These are phyloP conservation scores for Limtongia smithiae DNA, from an alignment of 805 yeast species.

Conservation along the genomic window DNA sequence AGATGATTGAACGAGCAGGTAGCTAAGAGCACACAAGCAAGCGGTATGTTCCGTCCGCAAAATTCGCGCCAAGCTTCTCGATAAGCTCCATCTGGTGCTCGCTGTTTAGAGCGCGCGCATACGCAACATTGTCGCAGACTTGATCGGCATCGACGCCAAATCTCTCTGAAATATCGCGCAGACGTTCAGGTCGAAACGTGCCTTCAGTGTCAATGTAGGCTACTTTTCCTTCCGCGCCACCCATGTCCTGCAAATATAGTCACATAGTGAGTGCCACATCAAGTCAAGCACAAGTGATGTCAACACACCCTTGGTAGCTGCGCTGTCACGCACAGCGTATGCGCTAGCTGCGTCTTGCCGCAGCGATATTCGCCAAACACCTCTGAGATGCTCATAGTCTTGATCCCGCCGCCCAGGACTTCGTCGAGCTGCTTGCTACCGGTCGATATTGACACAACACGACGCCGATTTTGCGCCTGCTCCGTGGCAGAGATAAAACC, in stretches of 20 bases:
- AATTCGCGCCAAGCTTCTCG: slow-evolving; percentile 61
- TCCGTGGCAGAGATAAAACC: slow-evolving; percentile 74
- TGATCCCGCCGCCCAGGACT: slow-evolving; percentile 69
- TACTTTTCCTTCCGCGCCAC: slow-evolving; percentile 80
- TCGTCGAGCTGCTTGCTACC: slow-evolving; percentile 69
- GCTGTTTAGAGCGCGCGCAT: slow-evolving; percentile 71
- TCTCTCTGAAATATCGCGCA: slow-evolving; percentile 60
- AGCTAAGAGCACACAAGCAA: slow-evolving; percentile 52
- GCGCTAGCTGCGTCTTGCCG: slow-evolving; percentile 79
- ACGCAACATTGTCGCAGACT: slow-evolving; percentile 57
- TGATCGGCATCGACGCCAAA: slow-evolving; percentile 67
- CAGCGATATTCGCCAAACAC: slow-evolving; percentile 79
- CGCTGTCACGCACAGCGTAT: slow-evolving; percentile 71
- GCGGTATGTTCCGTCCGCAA: slow-evolving; percentile 64
- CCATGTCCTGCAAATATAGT: slow-evolving; percentile 48
- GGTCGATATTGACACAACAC: slow-evolving; percentile 63
- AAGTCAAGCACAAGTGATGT: too few species aligned
- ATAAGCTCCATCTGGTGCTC: slow-evolving; percentile 75
- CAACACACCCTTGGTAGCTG: slow-evolving; percentile 46
- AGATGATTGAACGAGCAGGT: not conserved
- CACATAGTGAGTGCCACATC: too few species aligned
- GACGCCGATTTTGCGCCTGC: slow-evolving; percentile 61
- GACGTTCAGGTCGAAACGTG: slow-evolving; percentile 71
- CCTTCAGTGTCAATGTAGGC: slow-evolving; percentile 80
- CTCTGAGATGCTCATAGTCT: slow-evolving; percentile 73